Percentiles rank a stretch among this genome's conserved stretches.
Conservation (phyloP, 306 rosid species). For the Malus sylvestris region DNA sequence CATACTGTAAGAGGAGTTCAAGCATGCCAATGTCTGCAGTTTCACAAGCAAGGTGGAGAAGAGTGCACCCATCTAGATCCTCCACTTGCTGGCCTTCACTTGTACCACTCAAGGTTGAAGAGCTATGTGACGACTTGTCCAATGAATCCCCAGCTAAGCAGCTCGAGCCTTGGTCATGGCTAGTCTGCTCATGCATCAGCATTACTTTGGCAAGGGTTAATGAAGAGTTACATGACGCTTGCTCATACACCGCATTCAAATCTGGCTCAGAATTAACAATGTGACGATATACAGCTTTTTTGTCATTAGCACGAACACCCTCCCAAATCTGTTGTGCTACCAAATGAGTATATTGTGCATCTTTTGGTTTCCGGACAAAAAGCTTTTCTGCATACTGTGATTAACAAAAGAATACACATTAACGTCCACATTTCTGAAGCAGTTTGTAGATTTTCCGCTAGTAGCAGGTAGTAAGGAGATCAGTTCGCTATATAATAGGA, state of each 20-base stretch:
- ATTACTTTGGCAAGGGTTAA: constrained; percentile 90
- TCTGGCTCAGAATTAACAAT: constrained; percentile 81
- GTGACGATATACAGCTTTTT: constrained; percentile 86
- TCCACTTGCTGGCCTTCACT: constrained; percentile 57
- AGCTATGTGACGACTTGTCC: constrained; percentile 60
- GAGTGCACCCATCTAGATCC: constrained; percentile 72
- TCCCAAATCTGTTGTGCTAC: constrained; percentile 92
- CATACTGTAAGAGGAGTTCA: constrained; percentile 94
- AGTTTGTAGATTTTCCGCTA: not conserved
- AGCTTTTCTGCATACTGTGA: constrained; percentile 91
- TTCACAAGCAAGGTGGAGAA: constrained; percentile 94
- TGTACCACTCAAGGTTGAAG: constrained; percentile 38
- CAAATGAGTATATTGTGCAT: constrained; percentile 56
- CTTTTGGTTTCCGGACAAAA: constrained; percentile 77
- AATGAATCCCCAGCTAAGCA: constrained; percentile 47
- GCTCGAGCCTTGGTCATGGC: constrained; percentile 49
- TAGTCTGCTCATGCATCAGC: constrained; percentile 72
- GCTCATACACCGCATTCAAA: constrained; percentile 64
- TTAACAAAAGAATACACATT: constrained; percentile 6
- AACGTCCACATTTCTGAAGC: constrained; percentile 1
- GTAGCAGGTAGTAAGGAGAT: constrained; percentile 5
- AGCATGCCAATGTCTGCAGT: constrained; percentile 92
- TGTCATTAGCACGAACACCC: constrained; percentile 83
- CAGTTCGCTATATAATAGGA: not conserved
- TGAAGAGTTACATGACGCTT: constrained; percentile 49